A percentile compares a stretch with the other conserved stretches of the same genome.
Evolutionary conservation across 345 rosid genomes (phyloP).

Genomic region (Passiflora organensis): DNA sequence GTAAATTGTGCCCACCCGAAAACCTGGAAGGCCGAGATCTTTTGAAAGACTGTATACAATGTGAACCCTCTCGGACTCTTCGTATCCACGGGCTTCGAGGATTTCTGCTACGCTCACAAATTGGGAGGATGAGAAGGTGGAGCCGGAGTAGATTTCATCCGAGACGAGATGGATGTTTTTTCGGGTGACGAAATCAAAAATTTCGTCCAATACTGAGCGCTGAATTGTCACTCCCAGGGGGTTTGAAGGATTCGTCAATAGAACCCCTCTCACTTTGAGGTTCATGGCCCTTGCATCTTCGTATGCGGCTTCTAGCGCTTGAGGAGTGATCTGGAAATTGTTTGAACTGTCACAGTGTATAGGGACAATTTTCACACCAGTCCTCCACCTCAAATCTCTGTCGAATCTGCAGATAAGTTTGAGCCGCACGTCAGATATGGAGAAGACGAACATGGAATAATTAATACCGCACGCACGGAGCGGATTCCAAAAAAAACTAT

Average conservation of each 20-base stretch:
- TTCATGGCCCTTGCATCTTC: slow-evolving; percentile 41
- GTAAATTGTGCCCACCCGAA: slow-evolving; percentile 86
- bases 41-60: slow-evolving; percentile 93
- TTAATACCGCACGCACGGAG: too few relatives aligned
- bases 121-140: slow-evolving; percentile 60
- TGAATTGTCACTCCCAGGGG: slow-evolving; percentile 75
- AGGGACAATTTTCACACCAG: slow-evolving; percentile 75
- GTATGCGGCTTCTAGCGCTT: slow-evolving; percentile 73
- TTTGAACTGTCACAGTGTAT: slow-evolving; percentile 67
- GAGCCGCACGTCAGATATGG: too few relatives aligned
- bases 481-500: too few relatives aligned
- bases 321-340: slow-evolving; percentile 76
- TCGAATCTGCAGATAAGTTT: slow-evolving; percentile 58
- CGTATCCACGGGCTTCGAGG: slow-evolving; percentile 34
- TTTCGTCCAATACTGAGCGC: slow-evolving; percentile 50
- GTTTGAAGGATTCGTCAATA: slow-evolving; percentile 94
- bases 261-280: slow-evolving; percentile 61
- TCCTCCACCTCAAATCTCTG: slow-evolving; percentile 94
- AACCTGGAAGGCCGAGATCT: slow-evolving; percentile 96
- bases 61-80: slow-evolving; percentile 70
- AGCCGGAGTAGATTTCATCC: slow-evolving; percentile 93
- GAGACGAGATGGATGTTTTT: slow-evolving; percentile 89
- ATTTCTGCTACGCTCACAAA: slow-evolving; percentile 81
- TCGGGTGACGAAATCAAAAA: slow-evolving; percentile 53
- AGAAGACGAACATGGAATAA: too few relatives aligned